Percentiles rank a stretch among this genome's conserved stretches.
Conservation (phyloP, 441 rosid genomes). For the Populus hybrid region DNA sequence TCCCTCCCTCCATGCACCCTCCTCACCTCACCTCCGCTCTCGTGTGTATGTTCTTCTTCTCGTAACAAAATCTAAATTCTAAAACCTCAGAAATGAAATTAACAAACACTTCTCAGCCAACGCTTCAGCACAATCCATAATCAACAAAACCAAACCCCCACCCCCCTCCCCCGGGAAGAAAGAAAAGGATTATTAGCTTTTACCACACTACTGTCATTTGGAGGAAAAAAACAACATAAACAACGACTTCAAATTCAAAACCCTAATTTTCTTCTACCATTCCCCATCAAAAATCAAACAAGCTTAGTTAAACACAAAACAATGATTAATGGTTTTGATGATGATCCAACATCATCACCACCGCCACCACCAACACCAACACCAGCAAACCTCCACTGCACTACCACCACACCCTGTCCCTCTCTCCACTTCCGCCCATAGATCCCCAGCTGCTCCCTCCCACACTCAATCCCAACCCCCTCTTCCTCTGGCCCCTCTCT, state of each 20-base stretch:
- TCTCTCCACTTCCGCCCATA: constrained; percentile 28
- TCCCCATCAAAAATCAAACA: background rate
- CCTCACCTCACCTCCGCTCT: no score
- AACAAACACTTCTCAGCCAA: background rate
- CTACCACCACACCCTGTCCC: constrained; percentile 26
- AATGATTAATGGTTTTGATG: constrained; percentile 50
- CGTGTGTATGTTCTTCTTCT: no score
- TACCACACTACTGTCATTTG: background rate
- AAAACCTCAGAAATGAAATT: background rate
- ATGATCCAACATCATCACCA: constrained; percentile 30
- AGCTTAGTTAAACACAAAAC: constrained; percentile 19
- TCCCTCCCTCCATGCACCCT: background rate
- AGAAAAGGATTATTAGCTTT: no score
- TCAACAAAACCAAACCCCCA: background rate
- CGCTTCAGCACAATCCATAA: background rate
- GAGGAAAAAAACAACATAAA: background rate
- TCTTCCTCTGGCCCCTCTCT: constrained; percentile 20
- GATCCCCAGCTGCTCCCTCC: constrained; percentile 28
- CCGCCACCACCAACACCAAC: constrained; percentile 16
- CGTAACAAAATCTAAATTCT: no score
- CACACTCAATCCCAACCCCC: constrained; percentile 24
- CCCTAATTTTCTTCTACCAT: constrained; percentile 10
- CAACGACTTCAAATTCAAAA: constrained; percentile 6
- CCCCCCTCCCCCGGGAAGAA: background rate
- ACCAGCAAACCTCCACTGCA: constrained; percentile 34